Evolutionary conservation across 2,329 filamentous ascomycete species (phyloP).

Genomic region (Monosporascus sp.): DNA sequence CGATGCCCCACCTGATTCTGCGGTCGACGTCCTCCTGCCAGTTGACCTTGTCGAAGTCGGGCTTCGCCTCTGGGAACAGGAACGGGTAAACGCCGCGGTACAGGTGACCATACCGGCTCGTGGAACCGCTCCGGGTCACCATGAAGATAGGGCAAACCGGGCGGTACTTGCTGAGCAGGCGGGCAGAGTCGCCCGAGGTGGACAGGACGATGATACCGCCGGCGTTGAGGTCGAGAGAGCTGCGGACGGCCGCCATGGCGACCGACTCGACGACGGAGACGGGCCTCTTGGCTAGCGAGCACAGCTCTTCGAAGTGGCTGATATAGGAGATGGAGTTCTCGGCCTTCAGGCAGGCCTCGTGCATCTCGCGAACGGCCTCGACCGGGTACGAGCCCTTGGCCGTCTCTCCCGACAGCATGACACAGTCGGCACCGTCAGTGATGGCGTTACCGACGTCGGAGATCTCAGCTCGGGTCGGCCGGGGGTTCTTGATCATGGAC

Average conservation of each 20-base stretch:
- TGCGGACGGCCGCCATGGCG: slow-evolving; percentile 93
- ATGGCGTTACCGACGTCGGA: slow-evolving; percentile 98
- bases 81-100: slow-evolving; percentile 99
- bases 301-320: slow-evolving; percentile 93
- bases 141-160: slow-evolving; percentile 99
- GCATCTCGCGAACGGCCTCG: slow-evolving; percentile 95
- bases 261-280: slow-evolving; percentile 88
- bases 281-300: slow-evolving; percentile 75
- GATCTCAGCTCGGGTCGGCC: slow-evolving; percentile 95
- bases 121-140: slow-evolving; percentile 82
- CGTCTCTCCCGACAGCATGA: slow-evolving; percentile 99
- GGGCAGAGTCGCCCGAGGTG: slow-evolving; percentile 90
- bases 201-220: slow-evolving; percentile 94
- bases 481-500: slow-evolving; percentile 99
- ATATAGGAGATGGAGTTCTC: slow-evolving; percentile 98
- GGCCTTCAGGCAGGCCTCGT: slow-evolving; percentile 92
- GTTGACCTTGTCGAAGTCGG: slow-evolving; percentile 85
- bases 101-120: slow-evolving; percentile 86
- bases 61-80: slow-evolving; percentile 88
- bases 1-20: slow-evolving; percentile 95
- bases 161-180: slow-evolving; percentile 95
- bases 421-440: slow-evolving; percentile 95
- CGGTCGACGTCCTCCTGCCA: slow-evolving; percentile 99
- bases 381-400: slow-evolving; percentile 94
- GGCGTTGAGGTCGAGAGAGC: slow-evolving; percentile 92